Conservation (phyloP, 306 rosid species). For the Senna siamea region DNA sequence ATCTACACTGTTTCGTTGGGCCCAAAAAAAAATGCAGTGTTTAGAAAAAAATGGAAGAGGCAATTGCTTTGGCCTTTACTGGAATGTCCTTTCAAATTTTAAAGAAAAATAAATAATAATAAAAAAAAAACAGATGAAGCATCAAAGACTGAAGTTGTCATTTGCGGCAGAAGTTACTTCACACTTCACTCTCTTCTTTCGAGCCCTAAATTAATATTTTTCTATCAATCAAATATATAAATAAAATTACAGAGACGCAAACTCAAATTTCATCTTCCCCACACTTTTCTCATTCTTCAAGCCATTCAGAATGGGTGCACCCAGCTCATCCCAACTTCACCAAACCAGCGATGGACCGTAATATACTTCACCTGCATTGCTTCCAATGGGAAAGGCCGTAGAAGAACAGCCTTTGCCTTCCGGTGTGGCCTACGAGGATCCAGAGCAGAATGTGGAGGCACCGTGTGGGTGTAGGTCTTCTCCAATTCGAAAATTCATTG, state of each 20-base stretch:
- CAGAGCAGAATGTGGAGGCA: slow-evolving; percentile 49
- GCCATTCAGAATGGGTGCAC: slow-evolving; percentile 54
- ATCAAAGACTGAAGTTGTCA: slow-evolving; percentile 42
- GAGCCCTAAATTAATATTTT: slow-evolving; percentile 54
- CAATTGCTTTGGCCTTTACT: no score
- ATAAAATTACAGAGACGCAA: background rate
- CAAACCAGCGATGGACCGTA: slow-evolving; percentile 47
- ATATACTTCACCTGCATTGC: slow-evolving; percentile 56
- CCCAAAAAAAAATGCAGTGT: no score
- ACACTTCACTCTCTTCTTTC: slow-evolving; percentile 29
- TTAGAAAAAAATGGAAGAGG: no score
- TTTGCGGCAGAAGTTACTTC: slow-evolving; percentile 50
- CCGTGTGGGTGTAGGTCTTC: slow-evolving; percentile 53
- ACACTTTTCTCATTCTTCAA: slow-evolving; percentile 16
- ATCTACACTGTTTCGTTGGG: no score
- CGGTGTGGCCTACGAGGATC: slow-evolving; percentile 41
- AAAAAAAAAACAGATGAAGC: slow-evolving; percentile 46
- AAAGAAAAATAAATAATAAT: no score
- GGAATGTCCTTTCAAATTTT: no score
- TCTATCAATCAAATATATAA: background rate
- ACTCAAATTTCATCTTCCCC: background rate
- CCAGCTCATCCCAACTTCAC: slow-evolving; percentile 39
- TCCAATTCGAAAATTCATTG: slow-evolving; percentile 55
- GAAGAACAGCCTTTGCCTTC: slow-evolving; percentile 56
- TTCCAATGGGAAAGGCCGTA: slow-evolving; percentile 80